Conservation (phyloP, 805 yeast genomes). For the Osmozyma mogii region DNA sequence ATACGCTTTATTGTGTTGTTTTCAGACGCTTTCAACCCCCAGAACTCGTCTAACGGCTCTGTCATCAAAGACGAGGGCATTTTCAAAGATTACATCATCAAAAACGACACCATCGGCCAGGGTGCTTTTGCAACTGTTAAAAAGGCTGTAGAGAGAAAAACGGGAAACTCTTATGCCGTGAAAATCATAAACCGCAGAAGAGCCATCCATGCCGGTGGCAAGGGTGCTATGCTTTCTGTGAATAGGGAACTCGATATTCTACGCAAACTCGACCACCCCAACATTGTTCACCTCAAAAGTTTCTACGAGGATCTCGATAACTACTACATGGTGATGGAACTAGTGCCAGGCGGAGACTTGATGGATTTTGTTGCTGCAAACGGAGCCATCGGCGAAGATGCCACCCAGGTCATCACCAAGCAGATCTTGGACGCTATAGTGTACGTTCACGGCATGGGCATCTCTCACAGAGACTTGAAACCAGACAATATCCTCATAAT, state of each 20-base stretch:
- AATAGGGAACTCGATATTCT: slow-evolving; percentile 80
- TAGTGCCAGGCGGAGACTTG: slow-evolving; percentile 91
- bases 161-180: slow-evolving; percentile 85
- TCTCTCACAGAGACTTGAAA: slow-evolving; percentile 92
- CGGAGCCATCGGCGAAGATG: slow-evolving; percentile 87
- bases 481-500: slow-evolving; percentile 93
- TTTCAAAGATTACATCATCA: slow-evolving; percentile 60
- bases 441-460: slow-evolving; percentile 83
- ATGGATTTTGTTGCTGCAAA: slow-evolving; percentile 95
- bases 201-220: slow-evolving; percentile 59
- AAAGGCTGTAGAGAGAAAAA: slow-evolving; percentile 75
- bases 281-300: slow-evolving; percentile 75
- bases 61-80: slow-evolving; percentile 47
- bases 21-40: slow-evolving; percentile 33
- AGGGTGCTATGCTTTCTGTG: slow-evolving; percentile 57
- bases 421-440: slow-evolving; percentile 79
- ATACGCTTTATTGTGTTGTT: slow-evolving; percentile 45
- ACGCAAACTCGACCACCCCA: slow-evolving; percentile 70
- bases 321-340: slow-evolving; percentile 90
- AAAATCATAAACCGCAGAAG: slow-evolving; percentile 82
- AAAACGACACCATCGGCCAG: slow-evolving; percentile 84
- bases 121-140: slow-evolving; percentile 98
- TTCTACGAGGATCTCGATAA: slow-evolving; percentile 76
- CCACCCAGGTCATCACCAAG: slow-evolving; percentile 75
- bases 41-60: slow-evolving; percentile 17